Base-by-base conservation (phyloP, 768 basidiomycete genomes). In the Hirschioporus abietinus region DNA sequence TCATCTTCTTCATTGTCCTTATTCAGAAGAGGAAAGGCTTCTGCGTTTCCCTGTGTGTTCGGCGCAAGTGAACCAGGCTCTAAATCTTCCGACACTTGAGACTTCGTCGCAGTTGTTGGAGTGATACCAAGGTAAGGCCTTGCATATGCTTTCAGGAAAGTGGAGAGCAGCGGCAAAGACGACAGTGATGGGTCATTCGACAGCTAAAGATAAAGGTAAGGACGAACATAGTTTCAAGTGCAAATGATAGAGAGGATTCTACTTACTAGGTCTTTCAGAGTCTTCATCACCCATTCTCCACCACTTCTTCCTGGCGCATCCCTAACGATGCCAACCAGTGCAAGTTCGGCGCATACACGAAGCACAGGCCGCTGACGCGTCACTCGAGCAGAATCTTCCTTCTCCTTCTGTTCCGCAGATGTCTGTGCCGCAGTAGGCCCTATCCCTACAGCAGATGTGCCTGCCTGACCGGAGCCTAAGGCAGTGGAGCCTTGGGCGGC, bases 81-180 rank as follows among this genome's bases (percentile, higher is more conserved):
- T 6, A 84, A 74, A 17, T 82, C 75, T 15, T 78, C 73, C 1
- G 85, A 75, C 68, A 88, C 82, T 75, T 91, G 92, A 72, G 88
- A 92, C 24, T 79, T 77, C 18, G 78, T 66, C 36, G 76, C 74
- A 23, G 80, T 36, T 5, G 76, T 82, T 1, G 89, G 85, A 0
- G 77, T 76, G 64, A 93, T 82, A n/a, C 96, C 95, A 61, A 98
- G 87, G 77, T 88, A 99, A 0, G 93, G 91, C 7, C 88, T 84
- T 7, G 90, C 87, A 74, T 94, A 97, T n/a, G 91, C 86, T 76
- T 97, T 99, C 69, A 98, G 85, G 75, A 99, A 99, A 0, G 91
- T 95, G 8, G 93, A 86, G 35, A 98, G 84, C 60, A 99, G 82
- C 0, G 97, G 97, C 23, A 99, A 79, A 7, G 96, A 97, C 12